phyloP scores from a whole-genome alignment of 148 eudicot species.

The Dysphania ambrosioides region DNA sequence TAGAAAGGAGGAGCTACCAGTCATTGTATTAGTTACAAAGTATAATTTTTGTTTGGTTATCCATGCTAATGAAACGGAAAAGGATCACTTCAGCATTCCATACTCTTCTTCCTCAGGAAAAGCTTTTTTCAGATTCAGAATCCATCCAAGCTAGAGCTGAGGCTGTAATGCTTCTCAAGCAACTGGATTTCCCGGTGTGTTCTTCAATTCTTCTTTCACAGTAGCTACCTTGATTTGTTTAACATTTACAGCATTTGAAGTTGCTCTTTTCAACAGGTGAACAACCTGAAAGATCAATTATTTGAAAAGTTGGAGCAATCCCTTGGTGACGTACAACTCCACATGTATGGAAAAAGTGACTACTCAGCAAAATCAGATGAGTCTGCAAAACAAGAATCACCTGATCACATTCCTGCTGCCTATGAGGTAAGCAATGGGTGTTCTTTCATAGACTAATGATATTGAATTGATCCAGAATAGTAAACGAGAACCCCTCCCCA shows the following conservation, averaged over 20 bases:
- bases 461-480: constrained; percentile 9
- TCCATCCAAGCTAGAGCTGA: constrained; percentile 98
- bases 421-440: constrained; percentile 49
- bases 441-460: neutral
- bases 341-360: constrained; percentile 37
- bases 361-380: constrained; percentile 37
- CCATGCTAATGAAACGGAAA: neutral
- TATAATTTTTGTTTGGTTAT: neutral
- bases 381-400: constrained; percentile 35
- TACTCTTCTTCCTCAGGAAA: constrained; percentile 51
- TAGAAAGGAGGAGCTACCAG: neutral
- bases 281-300: constrained; percentile 72
- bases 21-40: neutral
- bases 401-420: constrained; percentile 39
- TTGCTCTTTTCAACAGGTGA: constrained; percentile 55
- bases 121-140: constrained; percentile 91
- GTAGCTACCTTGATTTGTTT: constrained; percentile 2
- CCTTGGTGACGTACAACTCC: constrained; percentile 63
- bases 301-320: constrained; percentile 89
- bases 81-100: constrained; percentile 6
- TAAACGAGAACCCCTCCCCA: too few species aligned
- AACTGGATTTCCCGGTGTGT: constrained; percentile 92
- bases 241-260: neutral
- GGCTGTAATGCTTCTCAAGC: constrained; percentile 98
- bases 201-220: constrained; percentile 18